These are phyloP conservation scores for Paecilomyces sp. DNA, from an alignment of 2,329 filamentous ascomycete species.

Conservation along the genomic window DNA sequence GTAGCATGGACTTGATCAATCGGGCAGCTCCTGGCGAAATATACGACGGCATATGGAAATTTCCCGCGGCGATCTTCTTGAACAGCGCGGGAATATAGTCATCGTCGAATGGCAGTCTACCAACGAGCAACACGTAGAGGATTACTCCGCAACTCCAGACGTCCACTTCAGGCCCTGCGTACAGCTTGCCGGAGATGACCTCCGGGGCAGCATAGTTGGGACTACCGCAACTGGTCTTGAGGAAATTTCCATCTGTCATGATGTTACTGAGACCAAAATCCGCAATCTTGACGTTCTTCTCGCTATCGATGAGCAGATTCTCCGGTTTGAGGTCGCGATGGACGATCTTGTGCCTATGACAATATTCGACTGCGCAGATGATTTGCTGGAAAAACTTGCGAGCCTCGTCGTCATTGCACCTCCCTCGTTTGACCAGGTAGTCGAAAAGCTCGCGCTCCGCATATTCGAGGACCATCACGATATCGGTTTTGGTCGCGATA, in stretches of 20 bases:
- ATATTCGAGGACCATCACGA: conserved; percentile 99
- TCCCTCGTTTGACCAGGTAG: conserved; percentile 91
- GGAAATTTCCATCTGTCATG: conserved; percentile 98
- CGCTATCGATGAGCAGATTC: conserved; percentile 88
- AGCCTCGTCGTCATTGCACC: conserved; percentile 86
- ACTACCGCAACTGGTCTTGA: conserved; percentile 96
- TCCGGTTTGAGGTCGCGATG: conserved; percentile 97
- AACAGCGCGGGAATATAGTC: conserved; percentile 97
- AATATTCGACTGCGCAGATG: conserved; percentile 97
- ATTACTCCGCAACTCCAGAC: conserved; percentile 68
- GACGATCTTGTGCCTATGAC: conserved; percentile 96
- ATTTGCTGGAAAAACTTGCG: conserved; percentile 99
- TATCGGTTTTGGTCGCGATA: conserved; percentile 88
- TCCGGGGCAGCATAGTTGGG: conserved; percentile 98
- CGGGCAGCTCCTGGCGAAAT: conserved; percentile 69
- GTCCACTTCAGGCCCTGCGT: conserved; percentile 94
- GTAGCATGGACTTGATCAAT: conserved; percentile 86
- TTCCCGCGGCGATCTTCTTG: conserved; percentile 92
- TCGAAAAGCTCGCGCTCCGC: conserved; percentile 95
- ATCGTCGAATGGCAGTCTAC: conserved; percentile 84
- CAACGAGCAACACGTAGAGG: conserved; percentile 58
- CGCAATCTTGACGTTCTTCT: conserved; percentile 97
- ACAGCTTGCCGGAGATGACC: conserved; percentile 95
- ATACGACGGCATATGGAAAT: conserved; percentile 87
- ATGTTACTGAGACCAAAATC: conserved; percentile 99